phyloP scores from a whole-genome alignment of 352 stramenopile species.

The Phytophthora macrochlamydospora region DNA sequence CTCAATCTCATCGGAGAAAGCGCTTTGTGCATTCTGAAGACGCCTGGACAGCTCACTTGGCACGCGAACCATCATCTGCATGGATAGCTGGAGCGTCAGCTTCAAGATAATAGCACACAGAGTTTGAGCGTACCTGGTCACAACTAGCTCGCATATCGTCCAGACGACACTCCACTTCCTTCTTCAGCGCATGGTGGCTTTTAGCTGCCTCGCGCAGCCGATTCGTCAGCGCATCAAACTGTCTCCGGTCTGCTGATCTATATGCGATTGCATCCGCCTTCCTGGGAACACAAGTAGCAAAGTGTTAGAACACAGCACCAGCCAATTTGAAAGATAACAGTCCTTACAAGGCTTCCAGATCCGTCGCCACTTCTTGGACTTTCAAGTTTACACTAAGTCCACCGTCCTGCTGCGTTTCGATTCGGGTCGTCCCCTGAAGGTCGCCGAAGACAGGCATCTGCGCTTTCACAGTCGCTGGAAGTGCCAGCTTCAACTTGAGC shows the following conservation, averaged over 20 bases:
- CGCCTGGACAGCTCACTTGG: constrained; percentile 61
- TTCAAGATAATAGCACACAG: background rate
- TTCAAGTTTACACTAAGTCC: constrained; percentile 39
- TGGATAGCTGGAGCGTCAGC: background rate
- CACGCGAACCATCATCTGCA: constrained; percentile 55
- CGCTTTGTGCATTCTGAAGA: constrained; percentile 45
- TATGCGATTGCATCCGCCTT: constrained; percentile 47
- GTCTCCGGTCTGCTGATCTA: constrained; percentile 53
- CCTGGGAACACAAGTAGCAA: constrained; percentile 17
- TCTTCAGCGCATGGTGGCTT: constrained; percentile 42
- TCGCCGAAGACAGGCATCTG: constrained; percentile 26
- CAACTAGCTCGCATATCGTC: constrained; percentile 42
- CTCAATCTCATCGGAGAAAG: constrained; percentile 47
- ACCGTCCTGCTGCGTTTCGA: constrained; percentile 16
- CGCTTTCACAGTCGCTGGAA: constrained; percentile 49
- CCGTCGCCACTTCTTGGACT: constrained; percentile 41
- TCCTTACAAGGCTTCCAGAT: constrained; percentile 48
- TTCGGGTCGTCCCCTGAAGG: constrained; percentile 4
- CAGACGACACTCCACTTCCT: constrained; percentile 51
- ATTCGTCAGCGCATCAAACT: constrained; percentile 68
- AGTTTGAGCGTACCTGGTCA: constrained; percentile 34
- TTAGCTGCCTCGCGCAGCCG: constrained; percentile 58
- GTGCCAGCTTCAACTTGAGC: constrained; percentile 62
- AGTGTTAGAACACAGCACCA: background rate
- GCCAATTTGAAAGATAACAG: too few species aligned